A percentile compares a stretch with the other conserved stretches of the same genome.
Evolutionary conservation across 352 stramenopile species (phyloP).

Genomic region (Pythium periplocum): DNA sequence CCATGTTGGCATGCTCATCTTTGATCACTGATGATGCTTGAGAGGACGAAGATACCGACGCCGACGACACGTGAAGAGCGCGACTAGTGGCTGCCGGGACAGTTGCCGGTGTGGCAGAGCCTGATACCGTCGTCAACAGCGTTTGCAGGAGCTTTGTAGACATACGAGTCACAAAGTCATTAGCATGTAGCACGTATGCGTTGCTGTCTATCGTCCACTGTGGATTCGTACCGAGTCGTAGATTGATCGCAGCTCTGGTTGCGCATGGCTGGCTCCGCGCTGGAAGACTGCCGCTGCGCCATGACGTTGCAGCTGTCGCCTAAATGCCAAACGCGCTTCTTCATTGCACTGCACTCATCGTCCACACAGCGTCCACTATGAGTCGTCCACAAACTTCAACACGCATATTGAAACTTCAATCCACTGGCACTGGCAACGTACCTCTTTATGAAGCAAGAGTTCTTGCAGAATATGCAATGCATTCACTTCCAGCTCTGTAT

Average conservation of each 20-base stretch:
- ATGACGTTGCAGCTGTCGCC: conserved; percentile 5
- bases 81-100: background rate
- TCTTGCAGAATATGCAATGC: conserved; percentile 52
- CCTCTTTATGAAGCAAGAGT: conserved; percentile 15
- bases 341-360: too few species aligned
- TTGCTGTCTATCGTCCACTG: background rate
- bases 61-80: too few species aligned
- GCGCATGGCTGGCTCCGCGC: conserved; percentile 4
- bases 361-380: too few species aligned
- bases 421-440: too few species aligned
- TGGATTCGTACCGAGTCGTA: conserved; percentile 12
- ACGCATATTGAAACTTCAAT: too few species aligned
- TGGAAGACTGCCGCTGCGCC: conserved; percentile 10
- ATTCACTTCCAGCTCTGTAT: conserved; percentile 31
- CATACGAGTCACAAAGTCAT: too few species aligned
- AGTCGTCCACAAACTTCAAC: too few species aligned
- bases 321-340: too few species aligned
- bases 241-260: conserved; percentile 4
- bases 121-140: conserved; percentile 8
- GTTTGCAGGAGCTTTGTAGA: conserved; percentile 12
- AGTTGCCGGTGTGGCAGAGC: background rate
- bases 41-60: too few species aligned
- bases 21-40: too few species aligned
- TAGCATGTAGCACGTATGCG: too few species aligned
- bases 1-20: too few species aligned